Percentiles rank a stretch among this genome's conserved stretches.
Evolutionary conservation across 169 alveolate genomes (phyloP).

Genomic region (Pseudocohnilembus persalinus): DNA sequence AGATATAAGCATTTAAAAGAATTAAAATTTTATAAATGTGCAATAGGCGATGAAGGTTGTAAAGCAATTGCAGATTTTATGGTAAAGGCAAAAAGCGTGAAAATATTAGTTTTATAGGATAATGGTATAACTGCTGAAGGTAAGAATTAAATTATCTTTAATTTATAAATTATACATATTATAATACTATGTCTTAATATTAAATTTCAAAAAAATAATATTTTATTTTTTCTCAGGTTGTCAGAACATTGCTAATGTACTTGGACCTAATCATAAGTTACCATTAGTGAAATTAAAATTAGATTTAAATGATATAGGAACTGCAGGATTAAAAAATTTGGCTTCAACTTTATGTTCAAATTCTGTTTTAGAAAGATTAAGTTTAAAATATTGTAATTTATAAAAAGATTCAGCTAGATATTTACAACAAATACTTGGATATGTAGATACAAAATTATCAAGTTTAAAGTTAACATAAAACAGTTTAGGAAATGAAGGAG

Average conservation of each 20-base stretch:
- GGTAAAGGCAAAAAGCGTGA: slow-evolving; percentile 27
- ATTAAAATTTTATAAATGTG: slow-evolving; percentile 34
- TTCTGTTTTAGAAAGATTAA: slow-evolving; percentile 22
- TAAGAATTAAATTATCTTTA: too few relatives aligned
- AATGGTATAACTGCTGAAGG: slow-evolving; percentile 32
- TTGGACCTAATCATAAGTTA: slow-evolving; percentile 17
- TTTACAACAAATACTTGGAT: slow-evolving; percentile 28
- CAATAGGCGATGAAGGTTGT: slow-evolving; percentile 41
- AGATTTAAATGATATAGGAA: slow-evolving; percentile 38
- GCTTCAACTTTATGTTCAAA: slow-evolving; percentile 35
- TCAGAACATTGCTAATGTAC: slow-evolving; percentile 26
- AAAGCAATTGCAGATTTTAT: slow-evolving; percentile 33
- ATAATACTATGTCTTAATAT: too few relatives aligned
- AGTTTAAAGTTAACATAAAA: slow-evolving; percentile 33
- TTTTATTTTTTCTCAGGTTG: slow-evolving; percentile 5
- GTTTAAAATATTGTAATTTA: slow-evolving; percentile 37
- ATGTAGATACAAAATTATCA: slow-evolving; percentile 30
- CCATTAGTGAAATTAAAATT: slow-evolving; percentile 34
- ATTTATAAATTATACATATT: background rate
- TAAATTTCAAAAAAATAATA: too few relatives aligned
- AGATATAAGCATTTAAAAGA: slow-evolving; percentile 16
- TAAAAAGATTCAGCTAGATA: slow-evolving; percentile 34
- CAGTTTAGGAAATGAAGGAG: slow-evolving; percentile 35
- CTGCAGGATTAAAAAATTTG: slow-evolving; percentile 23
- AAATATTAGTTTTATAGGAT: slow-evolving; percentile 36